phyloP scores from a whole-genome alignment of 2,329 filamentous ascomycete genomes.

The Colletotrichum chrysophilum region DNA sequence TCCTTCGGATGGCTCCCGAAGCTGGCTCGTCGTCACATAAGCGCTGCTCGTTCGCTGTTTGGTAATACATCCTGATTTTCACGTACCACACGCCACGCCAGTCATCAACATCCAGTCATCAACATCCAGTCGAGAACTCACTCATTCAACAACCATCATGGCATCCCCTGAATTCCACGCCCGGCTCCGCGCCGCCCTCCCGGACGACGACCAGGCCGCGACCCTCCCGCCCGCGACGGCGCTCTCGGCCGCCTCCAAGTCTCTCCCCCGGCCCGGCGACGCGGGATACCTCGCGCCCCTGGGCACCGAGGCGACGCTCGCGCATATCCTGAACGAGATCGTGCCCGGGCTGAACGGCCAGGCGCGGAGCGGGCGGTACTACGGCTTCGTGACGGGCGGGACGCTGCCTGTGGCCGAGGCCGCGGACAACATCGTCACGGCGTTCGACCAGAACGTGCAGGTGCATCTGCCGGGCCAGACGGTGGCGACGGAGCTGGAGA shows the following conservation, averaged over 20 bases:
- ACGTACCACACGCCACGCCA: background rate
- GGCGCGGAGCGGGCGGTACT: conserved; percentile 73
- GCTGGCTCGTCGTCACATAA: background rate
- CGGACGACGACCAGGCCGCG: conserved; percentile 20
- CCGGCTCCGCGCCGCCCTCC: conserved; percentile 10
- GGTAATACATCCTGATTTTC: background rate
- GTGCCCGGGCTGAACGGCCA: conserved; percentile 69
- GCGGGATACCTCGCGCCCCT: conserved; percentile 35
- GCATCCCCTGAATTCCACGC: conserved; percentile 6
- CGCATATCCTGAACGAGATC: conserved; percentile 51
- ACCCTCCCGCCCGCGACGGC: conserved; percentile 43
- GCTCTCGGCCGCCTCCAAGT: conserved; percentile 41
- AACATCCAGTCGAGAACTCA: background rate
- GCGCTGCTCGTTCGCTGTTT: background rate
- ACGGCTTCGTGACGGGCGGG: conserved; percentile 88
- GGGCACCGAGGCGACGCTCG: conserved; percentile 36
- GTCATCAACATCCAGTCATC: background rate
- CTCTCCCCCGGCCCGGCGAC: conserved; percentile 39
- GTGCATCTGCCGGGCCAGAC: conserved; percentile 82
- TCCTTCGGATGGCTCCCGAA: background rate
- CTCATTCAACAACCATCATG: background rate
- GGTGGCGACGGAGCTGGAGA: conserved; percentile 78
- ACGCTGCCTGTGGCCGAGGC: conserved; percentile 78
- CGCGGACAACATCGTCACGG: conserved; percentile 84
- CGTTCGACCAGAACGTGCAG: conserved; percentile 82